Base-by-base conservation (phyloP, 2,329 filamentous ascomycete species). In the Penicillium sp. region DNA sequence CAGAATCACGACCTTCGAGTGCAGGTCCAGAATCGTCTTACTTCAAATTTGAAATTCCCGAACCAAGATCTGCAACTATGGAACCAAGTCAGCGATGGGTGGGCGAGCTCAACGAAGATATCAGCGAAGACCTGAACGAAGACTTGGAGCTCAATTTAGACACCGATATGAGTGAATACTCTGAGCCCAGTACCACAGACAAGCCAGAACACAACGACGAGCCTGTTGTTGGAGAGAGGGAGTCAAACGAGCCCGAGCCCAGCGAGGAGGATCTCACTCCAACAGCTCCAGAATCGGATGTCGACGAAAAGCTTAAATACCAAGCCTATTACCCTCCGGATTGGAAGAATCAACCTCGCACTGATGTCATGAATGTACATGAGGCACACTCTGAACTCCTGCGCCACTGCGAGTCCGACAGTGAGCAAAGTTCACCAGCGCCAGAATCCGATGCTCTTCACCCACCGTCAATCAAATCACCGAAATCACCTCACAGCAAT, bases 351-450 rank as follows among this genome's bases (percentile, higher is more conserved):
- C 41, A 54, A 31, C 38, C 42, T 5, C 45, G 53, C 11, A 45
- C 55, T 14, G 52, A 55, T 22, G 63, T 66, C 1, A 70, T 64
- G 11, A 70, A 68, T 59, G 65, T 72, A 3, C 69, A 65, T 24
- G 66, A 70, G 62, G 66, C 69, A 7, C 67, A 72, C 51, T 70
- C 69, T 1, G 66, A 63, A 34, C 57, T 72, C 18, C 56, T 70
- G 21, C 66, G 63, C 18, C 67, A 67, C 45, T 70, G 60, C 21
- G 65, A 68, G 18, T 47, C 62, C 1, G 43, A 46, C 5, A 53
- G 61, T 18, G 57, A 60, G 16, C 53, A 50, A 4, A 59, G 56
- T 1, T 48, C 60, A 2, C 24, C 53, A 8, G 51, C 51, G 2
- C 53, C 51, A 18, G 47, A 49, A 24, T 51, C 56, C 0, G 55